These are phyloP conservation scores for Fusarium austroafricanum DNA, from an alignment of 2,329 filamentous ascomycete species.

Conservation along the genomic window DNA sequence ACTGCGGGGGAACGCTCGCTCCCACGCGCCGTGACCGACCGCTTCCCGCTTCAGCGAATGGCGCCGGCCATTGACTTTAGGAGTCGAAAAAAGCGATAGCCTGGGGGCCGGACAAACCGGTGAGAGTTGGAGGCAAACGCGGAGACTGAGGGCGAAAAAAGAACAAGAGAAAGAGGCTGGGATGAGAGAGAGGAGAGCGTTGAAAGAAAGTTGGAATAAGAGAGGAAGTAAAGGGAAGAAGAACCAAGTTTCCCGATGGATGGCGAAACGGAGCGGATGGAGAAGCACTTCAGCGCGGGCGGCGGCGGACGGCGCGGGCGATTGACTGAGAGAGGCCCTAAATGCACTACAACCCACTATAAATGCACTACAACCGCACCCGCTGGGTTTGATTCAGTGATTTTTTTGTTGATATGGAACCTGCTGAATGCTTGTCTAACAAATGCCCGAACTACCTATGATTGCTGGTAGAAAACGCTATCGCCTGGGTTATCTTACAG, in stretches of 20 bases:
- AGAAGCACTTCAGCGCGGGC: conserved; percentile 13
- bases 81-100: conserved; percentile 29
- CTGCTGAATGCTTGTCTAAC: conserved; percentile 18
- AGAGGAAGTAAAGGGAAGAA: conserved; percentile 29
- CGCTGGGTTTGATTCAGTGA: conserved; percentile 28
- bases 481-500: conserved; percentile 1
- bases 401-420: conserved; percentile 27
- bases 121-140: conserved; percentile 15
- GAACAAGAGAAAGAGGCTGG: conserved; percentile 7
- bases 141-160: conserved; percentile 17
- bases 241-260: conserved; percentile 42
- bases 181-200: conserved; percentile 10
- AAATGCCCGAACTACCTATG: not conserved
- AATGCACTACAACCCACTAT: not conserved
- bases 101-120: conserved; percentile 22
- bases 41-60: conserved; percentile 63
- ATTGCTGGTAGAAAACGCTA: conserved; percentile 3
- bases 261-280: conserved; percentile 33
- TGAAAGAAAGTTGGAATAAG: conserved; percentile 26
- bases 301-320: conserved; percentile 24
- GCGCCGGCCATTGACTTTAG: conserved; percentile 67
- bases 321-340: conserved; percentile 16
- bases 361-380: conserved; percentile 8
- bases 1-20: conserved; percentile 70
- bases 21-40: conserved; percentile 70